Conservation (phyloP, 495 filamentous ascomycete species). For the Tetracladium setigerum region DNA sequence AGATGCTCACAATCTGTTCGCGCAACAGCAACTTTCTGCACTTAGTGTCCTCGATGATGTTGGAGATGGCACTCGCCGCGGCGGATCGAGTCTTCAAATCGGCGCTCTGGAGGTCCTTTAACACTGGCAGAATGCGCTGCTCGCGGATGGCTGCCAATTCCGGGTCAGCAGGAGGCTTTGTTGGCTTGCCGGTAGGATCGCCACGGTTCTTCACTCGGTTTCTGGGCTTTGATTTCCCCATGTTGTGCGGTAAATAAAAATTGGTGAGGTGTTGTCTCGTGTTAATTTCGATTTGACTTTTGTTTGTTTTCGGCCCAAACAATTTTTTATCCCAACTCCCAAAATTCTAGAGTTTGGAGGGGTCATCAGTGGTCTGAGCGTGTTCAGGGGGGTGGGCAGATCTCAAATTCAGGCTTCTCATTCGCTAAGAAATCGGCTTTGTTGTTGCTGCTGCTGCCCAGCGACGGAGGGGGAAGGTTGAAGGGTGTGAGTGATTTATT, state of each 20-base stretch:
- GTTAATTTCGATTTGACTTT: slow-evolving; percentile 26
- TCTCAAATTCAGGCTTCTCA: too few relatives aligned
- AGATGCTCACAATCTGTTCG: slow-evolving; percentile 50
- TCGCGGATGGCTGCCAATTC: slow-evolving; percentile 49
- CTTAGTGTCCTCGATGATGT: slow-evolving; percentile 49
- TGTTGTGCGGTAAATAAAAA: not conserved
- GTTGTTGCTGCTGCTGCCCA: too few relatives aligned
- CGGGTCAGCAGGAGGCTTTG: slow-evolving; percentile 46
- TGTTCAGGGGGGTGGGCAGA: too few relatives aligned
- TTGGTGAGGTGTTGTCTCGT: not conserved
- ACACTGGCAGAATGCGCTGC: slow-evolving; percentile 45
- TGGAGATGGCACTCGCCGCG: slow-evolving; percentile 46
- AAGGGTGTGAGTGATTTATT: slow-evolving; percentile 14
- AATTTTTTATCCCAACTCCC: too few relatives aligned
- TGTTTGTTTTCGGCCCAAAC: slow-evolving; percentile 36
- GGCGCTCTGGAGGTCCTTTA: slow-evolving; percentile 46
- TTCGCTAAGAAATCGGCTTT: too few relatives aligned
- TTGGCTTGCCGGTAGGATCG: slow-evolving; percentile 38
- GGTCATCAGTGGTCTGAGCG: not conserved
- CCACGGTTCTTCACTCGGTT: slow-evolving; percentile 15
- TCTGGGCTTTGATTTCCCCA: slow-evolving; percentile 23
- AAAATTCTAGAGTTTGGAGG: not conserved
- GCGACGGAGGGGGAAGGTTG: not conserved
- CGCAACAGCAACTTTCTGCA: slow-evolving; percentile 51
- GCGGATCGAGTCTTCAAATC: slow-evolving; percentile 43